These are phyloP conservation scores for Bruguiera sexangula DNA, from an alignment of 345 rosid species.

Conservation along the genomic window DNA sequence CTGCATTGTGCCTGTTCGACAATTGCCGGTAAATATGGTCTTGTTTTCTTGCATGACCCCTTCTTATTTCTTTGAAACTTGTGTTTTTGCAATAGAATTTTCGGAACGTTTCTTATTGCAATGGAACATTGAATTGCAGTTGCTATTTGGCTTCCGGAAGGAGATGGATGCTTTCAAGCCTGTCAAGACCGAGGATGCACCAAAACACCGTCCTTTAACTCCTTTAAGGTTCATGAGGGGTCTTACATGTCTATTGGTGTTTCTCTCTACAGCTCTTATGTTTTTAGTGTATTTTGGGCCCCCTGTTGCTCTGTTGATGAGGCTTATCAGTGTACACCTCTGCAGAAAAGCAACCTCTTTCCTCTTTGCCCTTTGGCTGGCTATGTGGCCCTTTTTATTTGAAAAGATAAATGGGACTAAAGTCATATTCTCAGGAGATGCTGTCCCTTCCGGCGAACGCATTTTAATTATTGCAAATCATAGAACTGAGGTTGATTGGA, in stretches of 20 bases:
- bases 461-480: slow-evolving; percentile 69
- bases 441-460: slow-evolving; percentile 48
- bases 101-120: slow-evolving; percentile 18
- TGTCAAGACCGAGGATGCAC: slow-evolving; percentile 33
- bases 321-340: slow-evolving; percentile 46
- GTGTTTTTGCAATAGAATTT: background rate
- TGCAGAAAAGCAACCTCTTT: slow-evolving; percentile 54
- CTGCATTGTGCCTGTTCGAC: background rate
- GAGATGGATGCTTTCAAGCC: slow-evolving; percentile 48
- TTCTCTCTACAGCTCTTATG: slow-evolving; percentile 64
- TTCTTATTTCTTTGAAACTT: background rate
- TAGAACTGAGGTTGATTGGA: slow-evolving; percentile 95
- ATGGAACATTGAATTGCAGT: slow-evolving; percentile 37
- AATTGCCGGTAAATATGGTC: background rate
- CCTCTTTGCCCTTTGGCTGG: slow-evolving; percentile 64
- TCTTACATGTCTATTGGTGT: slow-evolving; percentile 54
- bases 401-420: slow-evolving; percentile 70
- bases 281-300: slow-evolving; percentile 62
- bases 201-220: slow-evolving; percentile 57
- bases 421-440: slow-evolving; percentile 65
- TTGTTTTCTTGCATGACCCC: background rate
- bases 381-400: slow-evolving; percentile 82
- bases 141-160: slow-evolving; percentile 21
- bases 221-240: slow-evolving; percentile 63
- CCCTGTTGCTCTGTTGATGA: slow-evolving; percentile 33